These are phyloP conservation scores for Wickerhamiella kazuoi DNA, from an alignment of 805 yeast species.

Conservation along the genomic window DNA sequence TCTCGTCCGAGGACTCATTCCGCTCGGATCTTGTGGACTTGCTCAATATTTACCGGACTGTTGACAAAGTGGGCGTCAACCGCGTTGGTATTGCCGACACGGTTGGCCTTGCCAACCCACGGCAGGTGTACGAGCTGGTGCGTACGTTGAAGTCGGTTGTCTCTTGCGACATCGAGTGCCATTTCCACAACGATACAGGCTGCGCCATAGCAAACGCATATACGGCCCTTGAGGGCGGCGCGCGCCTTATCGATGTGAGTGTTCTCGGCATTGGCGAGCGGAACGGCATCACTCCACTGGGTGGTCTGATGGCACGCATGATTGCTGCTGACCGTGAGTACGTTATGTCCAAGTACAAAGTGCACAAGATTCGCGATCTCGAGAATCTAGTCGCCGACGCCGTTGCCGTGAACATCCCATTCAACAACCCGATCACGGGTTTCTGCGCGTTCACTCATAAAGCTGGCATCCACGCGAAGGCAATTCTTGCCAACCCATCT, in stretches of 20 bases:
- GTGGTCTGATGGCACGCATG: constrained; percentile 98
- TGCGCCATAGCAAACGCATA: constrained; percentile 98
- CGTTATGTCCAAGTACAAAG: constrained; percentile 82
- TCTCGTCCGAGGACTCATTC: constrained; percentile 93
- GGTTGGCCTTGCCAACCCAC: constrained; percentile 97
- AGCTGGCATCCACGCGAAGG: constrained; percentile 99
- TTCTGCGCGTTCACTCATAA: constrained; percentile 99
- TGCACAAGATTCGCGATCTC: constrained; percentile 87
- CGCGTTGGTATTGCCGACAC: constrained; percentile 99
- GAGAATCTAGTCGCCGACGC: constrained; percentile 95
- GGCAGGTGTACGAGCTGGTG: constrained; percentile 94
- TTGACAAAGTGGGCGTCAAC: constrained; percentile 92
- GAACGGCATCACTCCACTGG: constrained; percentile 93
- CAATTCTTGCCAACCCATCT: constrained; percentile 93
- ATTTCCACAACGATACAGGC: constrained; percentile 97
- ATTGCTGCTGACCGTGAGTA: constrained; percentile 96
- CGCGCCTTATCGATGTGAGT: constrained; percentile 81
- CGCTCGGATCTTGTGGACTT: constrained; percentile 91
- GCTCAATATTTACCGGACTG: constrained; percentile 88
- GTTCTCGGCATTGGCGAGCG: constrained; percentile 98
- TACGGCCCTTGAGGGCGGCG: constrained; percentile 96
- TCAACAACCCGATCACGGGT: constrained; percentile 97
- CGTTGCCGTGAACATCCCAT: constrained; percentile 91
- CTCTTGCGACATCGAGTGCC: constrained; percentile 93
- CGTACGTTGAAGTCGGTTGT: constrained; percentile 87